Evolutionary conservation across 2,329 filamentous ascomycete species (phyloP).

Genomic region (Aureobasidium mangrovei): DNA sequence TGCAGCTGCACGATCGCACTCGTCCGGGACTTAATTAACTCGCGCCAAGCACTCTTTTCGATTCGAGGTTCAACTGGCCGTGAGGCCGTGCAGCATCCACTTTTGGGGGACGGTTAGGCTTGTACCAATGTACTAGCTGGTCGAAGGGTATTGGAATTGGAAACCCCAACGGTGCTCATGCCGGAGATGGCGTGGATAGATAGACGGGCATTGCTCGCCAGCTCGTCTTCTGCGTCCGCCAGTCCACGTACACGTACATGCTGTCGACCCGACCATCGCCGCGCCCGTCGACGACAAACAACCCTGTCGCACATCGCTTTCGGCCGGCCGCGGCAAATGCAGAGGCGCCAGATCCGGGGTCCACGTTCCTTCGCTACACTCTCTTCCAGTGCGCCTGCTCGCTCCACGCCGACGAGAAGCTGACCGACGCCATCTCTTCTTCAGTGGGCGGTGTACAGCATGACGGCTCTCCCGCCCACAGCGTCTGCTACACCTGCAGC

Average conservation of each 20-base stretch:
- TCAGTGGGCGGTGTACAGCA: background rate
- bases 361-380: too few species aligned
- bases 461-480: background rate
- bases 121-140: conserved; percentile 5
- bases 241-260: background rate
- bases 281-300: too few species aligned
- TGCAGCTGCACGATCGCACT: too few species aligned
- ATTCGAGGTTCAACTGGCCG: background rate
- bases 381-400: too few species aligned
- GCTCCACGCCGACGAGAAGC: background rate
- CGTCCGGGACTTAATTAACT: too few species aligned
- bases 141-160: background rate
- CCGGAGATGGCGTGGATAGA: background rate
- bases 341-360: too few species aligned
- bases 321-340: too few species aligned
- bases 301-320: too few species aligned
- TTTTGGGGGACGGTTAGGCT: conserved; percentile 9
- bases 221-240: background rate
- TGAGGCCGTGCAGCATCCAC: background rate
- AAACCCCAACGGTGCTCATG: background rate
- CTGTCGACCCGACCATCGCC: too few species aligned
- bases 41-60: too few species aligned
- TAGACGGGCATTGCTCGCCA: background rate
- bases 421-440: background rate
- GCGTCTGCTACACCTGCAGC: background rate